These are phyloP conservation scores for Lophiotrema nucula DNA, from an alignment of 495 filamentous ascomycete genomes.

Conservation along the genomic window DNA sequence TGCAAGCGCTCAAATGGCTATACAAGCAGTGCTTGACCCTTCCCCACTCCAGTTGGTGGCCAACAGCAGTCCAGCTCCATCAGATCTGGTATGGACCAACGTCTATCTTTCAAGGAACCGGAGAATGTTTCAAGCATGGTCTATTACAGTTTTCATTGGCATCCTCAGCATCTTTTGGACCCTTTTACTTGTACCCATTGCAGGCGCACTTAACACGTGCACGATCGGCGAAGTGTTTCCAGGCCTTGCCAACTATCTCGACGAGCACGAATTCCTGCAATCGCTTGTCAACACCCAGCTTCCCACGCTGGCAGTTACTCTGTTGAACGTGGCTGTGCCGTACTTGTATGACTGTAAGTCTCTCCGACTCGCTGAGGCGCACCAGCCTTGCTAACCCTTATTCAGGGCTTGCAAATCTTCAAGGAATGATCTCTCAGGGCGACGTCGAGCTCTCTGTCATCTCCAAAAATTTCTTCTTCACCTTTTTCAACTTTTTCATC, in stretches of 20 bases:
- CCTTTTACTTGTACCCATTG: conserved; percentile 75
- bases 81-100: conserved; percentile 89
- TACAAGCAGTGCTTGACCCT: conserved; percentile 88
- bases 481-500: conserved; percentile 98
- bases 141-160: conserved; percentile 75
- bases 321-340: conserved; percentile 85
- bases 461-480: conserved; percentile 99
- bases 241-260: conserved; percentile 64
- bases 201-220: conserved; percentile 71
- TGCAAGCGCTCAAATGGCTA: conserved; percentile 88
- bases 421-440: conserved; percentile 91
- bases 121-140: conserved; percentile 75
- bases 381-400: neutral
- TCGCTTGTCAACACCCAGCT: conserved; percentile 84
- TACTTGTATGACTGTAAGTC: conserved; percentile 86
- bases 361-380: neutral
- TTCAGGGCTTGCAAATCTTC: conserved; percentile 71
- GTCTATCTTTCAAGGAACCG: conserved; percentile 77
- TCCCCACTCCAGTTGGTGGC: conserved; percentile 81
- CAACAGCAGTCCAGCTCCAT: conserved; percentile 79
- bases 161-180: conserved; percentile 89
- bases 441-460: conserved; percentile 95
- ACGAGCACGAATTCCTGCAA: conserved; percentile 62
- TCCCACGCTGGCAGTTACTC: conserved; percentile 77
- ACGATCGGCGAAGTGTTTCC: conserved; percentile 73